Conservation (phyloP, 129 eudicot species). For the Deinandra increscens region DNA sequence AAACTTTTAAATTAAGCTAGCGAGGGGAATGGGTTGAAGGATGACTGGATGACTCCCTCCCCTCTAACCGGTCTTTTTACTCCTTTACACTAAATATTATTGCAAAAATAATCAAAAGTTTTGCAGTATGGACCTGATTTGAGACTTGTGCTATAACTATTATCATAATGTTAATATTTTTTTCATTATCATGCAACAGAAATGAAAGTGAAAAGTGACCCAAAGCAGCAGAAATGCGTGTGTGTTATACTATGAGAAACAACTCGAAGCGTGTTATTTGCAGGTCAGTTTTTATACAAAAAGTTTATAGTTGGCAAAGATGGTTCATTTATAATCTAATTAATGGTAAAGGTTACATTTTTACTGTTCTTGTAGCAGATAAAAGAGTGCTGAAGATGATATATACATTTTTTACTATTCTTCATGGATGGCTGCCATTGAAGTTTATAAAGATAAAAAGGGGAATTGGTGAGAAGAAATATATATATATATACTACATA, state of each 20-base stretch:
- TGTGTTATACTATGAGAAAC: constrained; percentile 61
- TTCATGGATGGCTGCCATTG: constrained; percentile 30
- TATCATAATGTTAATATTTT: not conserved
- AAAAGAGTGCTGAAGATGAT: constrained; percentile 34
- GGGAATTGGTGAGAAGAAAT: constrained; percentile 21
- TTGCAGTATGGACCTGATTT: not conserved
- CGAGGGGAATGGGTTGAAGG: no score
- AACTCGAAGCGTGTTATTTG: constrained; percentile 20
- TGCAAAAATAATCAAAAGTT: not conserved
- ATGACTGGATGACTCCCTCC: no score
- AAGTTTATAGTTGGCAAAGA: not conserved
- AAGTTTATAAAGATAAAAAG: constrained; percentile 19
- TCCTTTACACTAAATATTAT: not conserved
- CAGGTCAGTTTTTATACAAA: constrained; percentile 23
- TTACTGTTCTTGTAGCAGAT: constrained; percentile 24
- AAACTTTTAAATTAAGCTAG: no score
- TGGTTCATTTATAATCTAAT: not conserved
- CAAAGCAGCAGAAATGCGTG: constrained; percentile 51
- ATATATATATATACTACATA: constrained; percentile 2
- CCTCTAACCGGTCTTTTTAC: not conserved
- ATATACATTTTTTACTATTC: no score
- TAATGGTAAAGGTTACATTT: not conserved
- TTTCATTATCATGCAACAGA: constrained; percentile 37
- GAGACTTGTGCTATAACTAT: not conserved
- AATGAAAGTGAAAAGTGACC: constrained; percentile 38